phyloP scores from a whole-genome alignment of 2,329 filamentous ascomycete species.

The Claviceps sp. region DNA sequence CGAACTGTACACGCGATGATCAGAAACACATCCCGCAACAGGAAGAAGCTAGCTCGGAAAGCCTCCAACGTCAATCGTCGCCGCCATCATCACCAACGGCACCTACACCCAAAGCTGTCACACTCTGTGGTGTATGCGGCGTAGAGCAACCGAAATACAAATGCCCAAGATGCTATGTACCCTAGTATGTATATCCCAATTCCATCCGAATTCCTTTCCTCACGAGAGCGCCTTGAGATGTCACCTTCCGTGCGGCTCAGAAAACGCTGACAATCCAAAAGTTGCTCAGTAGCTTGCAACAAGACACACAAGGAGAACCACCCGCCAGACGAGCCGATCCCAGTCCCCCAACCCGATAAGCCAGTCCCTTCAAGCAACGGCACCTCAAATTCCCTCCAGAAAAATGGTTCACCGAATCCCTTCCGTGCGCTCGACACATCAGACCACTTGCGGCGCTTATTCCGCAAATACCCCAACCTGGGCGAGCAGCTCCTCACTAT shows the following conservation, averaged over 20 bases:
- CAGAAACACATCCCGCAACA: not conserved
- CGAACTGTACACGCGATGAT: too few species aligned
- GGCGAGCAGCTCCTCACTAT: slow-evolving; percentile 33
- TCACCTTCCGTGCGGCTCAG: not conserved
- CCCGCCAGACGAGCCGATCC: slow-evolving; percentile 24
- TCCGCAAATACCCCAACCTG: slow-evolving; percentile 38
- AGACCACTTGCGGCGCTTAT: slow-evolving; percentile 35
- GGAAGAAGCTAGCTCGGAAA: not conserved
- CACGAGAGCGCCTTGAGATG: not conserved
- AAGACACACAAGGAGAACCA: slow-evolving; percentile 37
- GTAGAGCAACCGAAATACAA: slow-evolving; percentile 44
- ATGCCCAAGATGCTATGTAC: slow-evolving; percentile 43
- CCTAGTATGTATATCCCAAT: slow-evolving; percentile 35
- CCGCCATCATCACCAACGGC: not conserved
- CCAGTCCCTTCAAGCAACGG: not conserved
- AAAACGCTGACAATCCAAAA: not conserved
- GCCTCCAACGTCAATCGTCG: not conserved
- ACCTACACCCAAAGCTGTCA: slow-evolving; percentile 4
- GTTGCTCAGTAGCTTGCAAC: slow-evolving; percentile 47
- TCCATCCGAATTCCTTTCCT: not conserved
- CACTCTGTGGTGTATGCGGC: slow-evolving; percentile 39
- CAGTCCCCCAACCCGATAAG: slow-evolving; percentile 9
- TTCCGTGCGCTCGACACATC: slow-evolving; percentile 39
- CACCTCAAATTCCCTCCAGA: not conserved
- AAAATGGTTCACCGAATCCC: slow-evolving; percentile 24